Conservation (phyloP, 2,329 filamentous ascomycete genomes). For the Sphaerulina populicola region DNA sequence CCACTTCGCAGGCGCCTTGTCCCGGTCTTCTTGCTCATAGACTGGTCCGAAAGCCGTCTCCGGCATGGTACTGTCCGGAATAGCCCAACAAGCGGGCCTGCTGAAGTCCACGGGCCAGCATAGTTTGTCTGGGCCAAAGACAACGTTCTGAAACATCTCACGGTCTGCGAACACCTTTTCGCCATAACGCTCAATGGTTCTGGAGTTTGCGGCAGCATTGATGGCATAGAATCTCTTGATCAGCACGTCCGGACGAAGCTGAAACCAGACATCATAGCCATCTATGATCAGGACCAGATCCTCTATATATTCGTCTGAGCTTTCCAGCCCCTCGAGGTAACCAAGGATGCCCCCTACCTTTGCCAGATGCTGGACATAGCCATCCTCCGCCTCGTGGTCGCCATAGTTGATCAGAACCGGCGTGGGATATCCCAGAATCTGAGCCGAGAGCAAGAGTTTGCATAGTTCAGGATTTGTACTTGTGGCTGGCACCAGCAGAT, state of each 20-base stretch:
- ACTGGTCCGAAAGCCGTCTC: conserved; percentile 41
- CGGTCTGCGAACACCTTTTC: conserved; percentile 31
- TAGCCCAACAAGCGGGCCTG: conserved; percentile 30
- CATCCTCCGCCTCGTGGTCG: conserved; percentile 12
- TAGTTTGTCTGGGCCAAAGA: conserved; percentile 31
- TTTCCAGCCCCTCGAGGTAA: conserved; percentile 16
- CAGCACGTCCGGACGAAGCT: conserved; percentile 21
- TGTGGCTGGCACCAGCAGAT: conserved; percentile 48
- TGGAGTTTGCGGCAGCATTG: conserved; percentile 34
- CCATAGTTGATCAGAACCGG: conserved; percentile 21
- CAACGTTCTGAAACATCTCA: conserved; percentile 26
- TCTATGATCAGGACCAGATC: conserved; percentile 25
- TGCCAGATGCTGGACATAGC: conserved; percentile 20
- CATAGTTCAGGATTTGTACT: conserved; percentile 33
- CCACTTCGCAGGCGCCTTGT: conserved; percentile 41
- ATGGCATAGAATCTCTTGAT: conserved; percentile 23
- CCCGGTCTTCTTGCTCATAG: conserved; percentile 36
- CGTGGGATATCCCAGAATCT: conserved; percentile 17
- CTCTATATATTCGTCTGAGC: conserved; percentile 32
- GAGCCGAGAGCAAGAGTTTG: conserved; percentile 18
- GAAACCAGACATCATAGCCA: conserved; percentile 26
- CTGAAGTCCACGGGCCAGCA: conserved; percentile 30
- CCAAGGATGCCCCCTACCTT: conserved; percentile 20
- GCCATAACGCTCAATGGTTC: conserved; percentile 25
- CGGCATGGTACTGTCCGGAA: conserved; percentile 22